Base-by-base conservation (phyloP, 148 eudicot species). In the Amaranthus cruentus region DNA sequence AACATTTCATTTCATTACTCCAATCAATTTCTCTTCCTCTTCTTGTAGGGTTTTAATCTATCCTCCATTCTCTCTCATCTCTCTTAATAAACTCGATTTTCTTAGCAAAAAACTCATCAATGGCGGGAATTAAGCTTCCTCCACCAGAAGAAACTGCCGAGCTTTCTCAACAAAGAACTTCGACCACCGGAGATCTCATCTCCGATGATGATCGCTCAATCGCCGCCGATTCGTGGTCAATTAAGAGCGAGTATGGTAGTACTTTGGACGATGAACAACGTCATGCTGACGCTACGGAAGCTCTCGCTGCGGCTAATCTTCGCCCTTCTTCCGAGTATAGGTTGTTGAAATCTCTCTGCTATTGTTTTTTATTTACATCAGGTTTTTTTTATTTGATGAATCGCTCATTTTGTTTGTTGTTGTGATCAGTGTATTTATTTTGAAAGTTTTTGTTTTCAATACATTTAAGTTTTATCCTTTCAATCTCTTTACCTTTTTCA, bases 171-270 rank as follows among this genome's bases (percentile, higher is more conserved):
- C 96, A 87, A 75, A 67, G 96, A 66, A 79, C 93, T 4, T 81
- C 85, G 74, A 78, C 74, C 3, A 69, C 88, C 14, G 77, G 81
- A 12, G 99, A 95, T 81, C 96, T 91, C 51, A 86, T 95, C 84
- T 95, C 99, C 73, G 99, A 95, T 75, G 99, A 95, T 68, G 99
- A 95, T 75, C 93, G 99, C 47, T 95, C 99, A 2, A 75, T 95
- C 18, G 94, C 99, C 60, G 99, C 97, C 2, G 99, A 95, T 76
- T 95, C 99, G 0, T 95, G 99, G 99, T 95, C 99, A 9, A 91
- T 95, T 8, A 95, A 95, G 84, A 95, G 99, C 80, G 99, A 95
- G 72, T 95, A 95, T 52, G 99, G 99, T 0, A 92, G 96, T 70
- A 92, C 96, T 42, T 86, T 95, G 58, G 98, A 95, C 42, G 97